Base-by-base conservation (phyloP, 1,284 basidiomycete species). In the Cerioporus squamosus region DNA sequence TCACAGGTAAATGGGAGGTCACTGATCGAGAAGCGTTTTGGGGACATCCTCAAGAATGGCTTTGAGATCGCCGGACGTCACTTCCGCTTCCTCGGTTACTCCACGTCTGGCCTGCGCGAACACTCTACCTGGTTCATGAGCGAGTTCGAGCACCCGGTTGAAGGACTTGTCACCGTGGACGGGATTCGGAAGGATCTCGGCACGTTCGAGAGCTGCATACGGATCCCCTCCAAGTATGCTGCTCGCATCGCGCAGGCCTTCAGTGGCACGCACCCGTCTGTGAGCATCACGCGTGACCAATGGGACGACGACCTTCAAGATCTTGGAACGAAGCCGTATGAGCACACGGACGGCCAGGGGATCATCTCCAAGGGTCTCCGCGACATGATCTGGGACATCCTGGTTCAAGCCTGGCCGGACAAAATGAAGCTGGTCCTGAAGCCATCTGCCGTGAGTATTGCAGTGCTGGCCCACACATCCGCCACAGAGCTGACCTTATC, bases 201-300 rank as follows among this genome's bases (percentile, higher is more conserved):
- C 9, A 78, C 89, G 66, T 93, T 93, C 69, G 76, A 75, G 0
- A 68, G 72, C 2, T 79, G 90, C 18, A 78, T 87, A 44, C 73
- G 68, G 45, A 79, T 77, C 42, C 91, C 91, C 5, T 90, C 91
- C 1, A 90, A 90, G 68, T 92, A 86, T 69, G 91, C 90, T 10
- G 92, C 92, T 10, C 81, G 92, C 26, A 77, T 94, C 65, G 88
- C 89, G 9, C 92, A 93, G 74, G 90, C 91, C 0, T 94, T 94
- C 69, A 91, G 90, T 0, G 86, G 87, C 0, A 94, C 92, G 1
- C 85, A 90, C 66, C 84, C 86, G 0, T 89, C 88, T 0, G 80
- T 92, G 26, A 70, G 71, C 17, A 83, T 93, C 46, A 58, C 58
- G 6, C 70, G 72, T 12, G 64, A 77, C 44, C 78, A 91, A 63